phyloP scores from a whole-genome alignment of 164 flowering plant genomes.

The Liquidambar formosana region DNA sequence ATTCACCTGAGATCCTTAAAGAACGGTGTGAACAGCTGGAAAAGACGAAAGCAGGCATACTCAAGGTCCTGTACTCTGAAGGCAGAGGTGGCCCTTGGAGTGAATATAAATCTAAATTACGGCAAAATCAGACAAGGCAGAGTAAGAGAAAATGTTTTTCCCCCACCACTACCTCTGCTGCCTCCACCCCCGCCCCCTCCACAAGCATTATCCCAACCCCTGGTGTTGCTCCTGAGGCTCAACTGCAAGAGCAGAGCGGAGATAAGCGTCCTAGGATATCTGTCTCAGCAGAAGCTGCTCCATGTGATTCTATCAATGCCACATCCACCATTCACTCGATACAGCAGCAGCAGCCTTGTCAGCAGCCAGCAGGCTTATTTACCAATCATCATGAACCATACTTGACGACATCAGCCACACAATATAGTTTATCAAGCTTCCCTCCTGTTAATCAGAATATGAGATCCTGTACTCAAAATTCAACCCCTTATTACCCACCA shows the following conservation, averaged over 20 bases:
- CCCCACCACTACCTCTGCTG: too few species aligned
- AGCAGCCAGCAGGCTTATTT: not conserved
- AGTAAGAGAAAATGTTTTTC: too few species aligned
- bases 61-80: not conserved
- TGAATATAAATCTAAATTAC: too few species aligned
- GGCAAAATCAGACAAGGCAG: too few species aligned
- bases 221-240: too few species aligned
- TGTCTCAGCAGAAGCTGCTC: not conserved
- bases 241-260: not conserved
- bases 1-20: not conserved
- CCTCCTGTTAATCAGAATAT: not conserved
- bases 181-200: too few species aligned
- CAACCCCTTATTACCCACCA: not conserved
- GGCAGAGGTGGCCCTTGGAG: not conserved
- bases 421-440: not conserved
- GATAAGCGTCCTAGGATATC: not conserved
- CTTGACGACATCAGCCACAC: not conserved
- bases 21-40: slow-evolving; percentile 1
- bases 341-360: not conserved
- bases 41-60: not conserved
- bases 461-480: not conserved
- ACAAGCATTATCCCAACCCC: too few species aligned
- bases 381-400: not conserved
- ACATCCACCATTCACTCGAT: not conserved
- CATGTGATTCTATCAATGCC: not conserved